phyloP scores from a whole-genome alignment of 257 asterid species.

The Haberlea rhodopensis region DNA sequence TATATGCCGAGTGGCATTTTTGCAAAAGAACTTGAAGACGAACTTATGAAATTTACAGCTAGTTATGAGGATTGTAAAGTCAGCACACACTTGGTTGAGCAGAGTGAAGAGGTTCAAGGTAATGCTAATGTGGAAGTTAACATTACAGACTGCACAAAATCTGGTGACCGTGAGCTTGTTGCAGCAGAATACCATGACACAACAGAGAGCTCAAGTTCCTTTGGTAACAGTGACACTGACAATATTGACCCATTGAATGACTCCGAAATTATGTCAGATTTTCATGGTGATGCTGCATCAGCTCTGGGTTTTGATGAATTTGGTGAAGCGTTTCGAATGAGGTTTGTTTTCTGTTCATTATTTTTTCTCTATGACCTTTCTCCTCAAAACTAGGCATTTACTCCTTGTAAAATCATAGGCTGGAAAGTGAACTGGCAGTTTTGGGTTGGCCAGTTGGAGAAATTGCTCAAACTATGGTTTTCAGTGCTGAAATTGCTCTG shows the following conservation, averaged over 20 bases:
- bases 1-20: constrained; percentile 30
- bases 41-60: constrained; percentile 51
- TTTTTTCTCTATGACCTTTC: not conserved
- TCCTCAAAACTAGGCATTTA: constrained; percentile 10
- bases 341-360: constrained; percentile 26
- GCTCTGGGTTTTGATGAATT: constrained; percentile 34
- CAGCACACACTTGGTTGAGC: constrained; percentile 25
- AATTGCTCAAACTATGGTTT: not conserved
- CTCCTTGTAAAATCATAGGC: not conserved
- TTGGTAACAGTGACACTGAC: constrained; percentile 53
- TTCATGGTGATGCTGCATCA: constrained; percentile 40
- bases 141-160: constrained; percentile 42
- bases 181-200: constrained; percentile 41
- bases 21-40: constrained; percentile 53
- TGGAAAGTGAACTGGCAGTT: not conserved
- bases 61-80: constrained; percentile 34
- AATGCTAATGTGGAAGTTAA: constrained; percentile 40
- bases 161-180: constrained; percentile 31
- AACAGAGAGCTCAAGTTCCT: constrained; percentile 82
- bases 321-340: constrained; percentile 37
- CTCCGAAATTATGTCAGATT: constrained; percentile 43
- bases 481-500: not conserved
- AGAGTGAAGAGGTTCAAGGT: constrained; percentile 31
- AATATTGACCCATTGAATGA: constrained; percentile 32
- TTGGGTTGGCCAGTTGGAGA: not conserved